These are phyloP conservation scores for Musa itinerans DNA, from an alignment of 176 grass and related monocot genomes.

Conservation along the genomic window DNA sequence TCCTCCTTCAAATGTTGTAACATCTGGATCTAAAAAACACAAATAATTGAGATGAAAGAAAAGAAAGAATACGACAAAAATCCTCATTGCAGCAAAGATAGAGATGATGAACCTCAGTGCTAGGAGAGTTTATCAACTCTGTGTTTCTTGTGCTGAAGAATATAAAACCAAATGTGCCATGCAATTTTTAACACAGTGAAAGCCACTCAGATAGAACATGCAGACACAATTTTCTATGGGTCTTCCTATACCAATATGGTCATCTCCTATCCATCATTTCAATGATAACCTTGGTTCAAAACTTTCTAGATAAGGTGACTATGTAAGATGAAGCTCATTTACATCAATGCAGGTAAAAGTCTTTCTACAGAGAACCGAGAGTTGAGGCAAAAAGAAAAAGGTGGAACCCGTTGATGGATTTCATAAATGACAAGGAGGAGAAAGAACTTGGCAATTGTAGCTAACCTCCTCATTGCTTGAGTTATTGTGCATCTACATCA, in stretches of 20 bases:
- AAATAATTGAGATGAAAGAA: slow-evolving; percentile 6
- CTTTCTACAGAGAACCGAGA: not conserved
- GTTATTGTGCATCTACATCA: slow-evolving; percentile 71
- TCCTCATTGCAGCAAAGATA: not conserved
- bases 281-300: not conserved
- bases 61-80: not conserved
- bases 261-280: not conserved
- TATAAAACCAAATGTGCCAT: not conserved
- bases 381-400: not conserved
- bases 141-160: not conserved
- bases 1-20: slow-evolving; percentile 76
- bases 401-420: not conserved
- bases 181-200: not conserved
- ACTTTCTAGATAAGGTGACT: not conserved
- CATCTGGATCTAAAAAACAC: slow-evolving; percentile 46
- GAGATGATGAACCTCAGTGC: not conserved
- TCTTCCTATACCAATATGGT: not conserved
- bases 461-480: slow-evolving; percentile 70
- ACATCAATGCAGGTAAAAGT: not conserved
- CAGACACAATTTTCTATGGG: not conserved
- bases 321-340: not conserved
- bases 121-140: not conserved
- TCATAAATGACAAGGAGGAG: not conserved
- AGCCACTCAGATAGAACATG: not conserved
- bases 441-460: slow-evolving; percentile 3